phyloP scores from a whole-genome alignment of 1,139 yeast genomes.

The Pneumocystis oryctolagi region DNA sequence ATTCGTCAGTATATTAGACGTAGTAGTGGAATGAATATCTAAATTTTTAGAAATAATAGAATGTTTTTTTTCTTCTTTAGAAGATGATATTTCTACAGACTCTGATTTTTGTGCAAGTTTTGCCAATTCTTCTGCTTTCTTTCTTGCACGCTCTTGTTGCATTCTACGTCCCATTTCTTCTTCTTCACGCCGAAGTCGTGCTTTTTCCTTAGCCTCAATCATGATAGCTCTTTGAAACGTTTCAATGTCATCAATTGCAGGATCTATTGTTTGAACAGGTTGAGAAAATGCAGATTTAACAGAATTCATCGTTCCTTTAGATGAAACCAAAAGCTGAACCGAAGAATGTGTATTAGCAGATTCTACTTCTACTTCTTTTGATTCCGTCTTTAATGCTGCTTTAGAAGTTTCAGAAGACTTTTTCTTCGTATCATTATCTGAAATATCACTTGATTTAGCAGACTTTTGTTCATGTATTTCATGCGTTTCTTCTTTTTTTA shows the following conservation, averaged over 20 bases:
- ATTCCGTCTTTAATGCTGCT: not conserved
- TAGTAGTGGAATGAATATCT: not conserved
- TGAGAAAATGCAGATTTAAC: slow-evolving; percentile 9
- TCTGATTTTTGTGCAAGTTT: not conserved
- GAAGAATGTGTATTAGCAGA: not conserved
- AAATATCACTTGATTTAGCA: not conserved
- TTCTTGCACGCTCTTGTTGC: not conserved
- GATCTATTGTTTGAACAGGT: not conserved
- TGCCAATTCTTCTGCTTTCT: slow-evolving; percentile 1
- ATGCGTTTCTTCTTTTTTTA: not conserved
- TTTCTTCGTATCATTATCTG: not conserved
- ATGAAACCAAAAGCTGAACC: not conserved
- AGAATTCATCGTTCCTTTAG: not conserved
- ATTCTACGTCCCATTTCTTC: not conserved
- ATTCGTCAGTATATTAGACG: not conserved
- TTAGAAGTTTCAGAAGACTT: not conserved
- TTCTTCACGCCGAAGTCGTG: not conserved
- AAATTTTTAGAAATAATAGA: not conserved
- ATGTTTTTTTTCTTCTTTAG: not conserved
- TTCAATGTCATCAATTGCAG: not conserved
- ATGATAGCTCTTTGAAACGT: not conserved
- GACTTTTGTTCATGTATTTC: not conserved
- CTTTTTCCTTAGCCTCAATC: not conserved
- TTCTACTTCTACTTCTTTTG: not conserved
- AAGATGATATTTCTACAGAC: not conserved